Base-by-base conservation (phyloP, 1,284 basidiomycete genomes). In the Marasmius tenuissimus region DNA sequence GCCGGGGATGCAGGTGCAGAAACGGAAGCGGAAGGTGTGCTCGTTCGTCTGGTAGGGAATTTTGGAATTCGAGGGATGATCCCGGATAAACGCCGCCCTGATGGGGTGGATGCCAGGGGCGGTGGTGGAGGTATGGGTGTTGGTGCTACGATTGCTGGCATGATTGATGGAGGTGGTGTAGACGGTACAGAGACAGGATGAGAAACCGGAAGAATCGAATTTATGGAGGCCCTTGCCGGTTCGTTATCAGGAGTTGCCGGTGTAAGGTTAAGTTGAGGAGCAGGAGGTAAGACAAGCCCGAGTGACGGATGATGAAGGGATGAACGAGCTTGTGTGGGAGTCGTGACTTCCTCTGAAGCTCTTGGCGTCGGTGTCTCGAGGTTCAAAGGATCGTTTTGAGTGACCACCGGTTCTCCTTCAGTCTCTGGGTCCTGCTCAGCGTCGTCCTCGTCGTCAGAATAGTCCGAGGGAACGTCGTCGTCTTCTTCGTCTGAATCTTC, bases 321-420 rank as follows among this genome's bases (percentile, higher is more conserved):
- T 16, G 16, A 35, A 18, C 37, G 52, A 54, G 52, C 4, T 37
- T 37, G 52, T 4, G 52, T 37, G 11, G 52, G n/a, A 1, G 52
- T 54, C 5, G 52, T 34, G 3, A 37, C 37, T 37, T 54, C 52
- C 16, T 33, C 18, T 6, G 52, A 54, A 37, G 52, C 35, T 10
- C 52, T 54, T 37, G 52, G 14, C 2, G 52, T 54, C 34, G 52
- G 52, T 37, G 52, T 54, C 38, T 54, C 12, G 16, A 54, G n/a
- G 52, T 54, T 34, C 7, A 34, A 54, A 33, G 52, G 68, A n/a
- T 72, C 72, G 22, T 69, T 53, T 27, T 51, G 61, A 4, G 58
- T 59, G 18, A 49, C 73, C 16, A 69, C 69, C n/a, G 66, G 68
- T 14, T 76, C 75, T 5, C 76, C 75, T 27, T 74, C 71, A 33